phyloP scores from a whole-genome alignment of 1,284 basidiomycete genomes.

The Ganoderma resinaceum region DNA sequence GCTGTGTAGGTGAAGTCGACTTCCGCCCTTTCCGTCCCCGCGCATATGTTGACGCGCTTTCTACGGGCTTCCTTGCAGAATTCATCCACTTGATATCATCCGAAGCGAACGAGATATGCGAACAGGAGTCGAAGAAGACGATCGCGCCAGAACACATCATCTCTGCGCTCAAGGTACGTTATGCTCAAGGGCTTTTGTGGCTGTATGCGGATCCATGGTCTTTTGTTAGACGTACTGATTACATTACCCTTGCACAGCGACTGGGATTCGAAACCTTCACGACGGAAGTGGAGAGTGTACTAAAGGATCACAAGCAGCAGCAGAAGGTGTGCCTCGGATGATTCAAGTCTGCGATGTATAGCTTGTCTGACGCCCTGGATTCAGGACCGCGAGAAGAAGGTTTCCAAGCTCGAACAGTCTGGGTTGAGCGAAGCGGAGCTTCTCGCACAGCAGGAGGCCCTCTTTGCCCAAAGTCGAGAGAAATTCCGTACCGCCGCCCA shows the following conservation, averaged over 20 bases:
- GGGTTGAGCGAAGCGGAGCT: slow-evolving; percentile 94
- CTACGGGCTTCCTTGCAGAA: slow-evolving; percentile 60
- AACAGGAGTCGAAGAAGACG: slow-evolving; percentile 98
- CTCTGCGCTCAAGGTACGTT: slow-evolving; percentile 81
- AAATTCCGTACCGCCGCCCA: slow-evolving; percentile 63
- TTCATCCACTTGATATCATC: slow-evolving; percentile 98
- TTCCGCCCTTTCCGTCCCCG: slow-evolving; percentile 9
- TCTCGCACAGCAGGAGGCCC: slow-evolving; percentile 84
- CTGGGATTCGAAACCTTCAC: slow-evolving; percentile 92
- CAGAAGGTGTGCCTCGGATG: slow-evolving; percentile 73
- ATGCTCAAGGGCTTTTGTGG: not conserved
- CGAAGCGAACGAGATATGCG: slow-evolving; percentile 98
- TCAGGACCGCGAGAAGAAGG: slow-evolving; percentile 87
- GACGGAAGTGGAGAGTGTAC: slow-evolving; percentile 88
- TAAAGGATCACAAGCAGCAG: slow-evolving; percentile 95
- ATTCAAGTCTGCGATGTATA: slow-evolving; percentile 10
- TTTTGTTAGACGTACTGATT: slow-evolving; percentile 18
- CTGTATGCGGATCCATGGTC: slow-evolving; percentile 1
- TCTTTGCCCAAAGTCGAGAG: slow-evolving; percentile 90
- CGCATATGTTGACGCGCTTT: slow-evolving; percentile 24
- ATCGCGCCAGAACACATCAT: slow-evolving; percentile 99
- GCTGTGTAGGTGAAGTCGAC: slow-evolving; percentile 88
- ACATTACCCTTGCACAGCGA: slow-evolving; percentile 52
- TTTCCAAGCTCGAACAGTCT: slow-evolving; percentile 88
- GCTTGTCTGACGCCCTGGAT: slow-evolving; percentile 11